Evolutionary conservation across 495 filamentous ascomycete species (phyloP).

Genomic region (Cercophora scortea): DNA sequence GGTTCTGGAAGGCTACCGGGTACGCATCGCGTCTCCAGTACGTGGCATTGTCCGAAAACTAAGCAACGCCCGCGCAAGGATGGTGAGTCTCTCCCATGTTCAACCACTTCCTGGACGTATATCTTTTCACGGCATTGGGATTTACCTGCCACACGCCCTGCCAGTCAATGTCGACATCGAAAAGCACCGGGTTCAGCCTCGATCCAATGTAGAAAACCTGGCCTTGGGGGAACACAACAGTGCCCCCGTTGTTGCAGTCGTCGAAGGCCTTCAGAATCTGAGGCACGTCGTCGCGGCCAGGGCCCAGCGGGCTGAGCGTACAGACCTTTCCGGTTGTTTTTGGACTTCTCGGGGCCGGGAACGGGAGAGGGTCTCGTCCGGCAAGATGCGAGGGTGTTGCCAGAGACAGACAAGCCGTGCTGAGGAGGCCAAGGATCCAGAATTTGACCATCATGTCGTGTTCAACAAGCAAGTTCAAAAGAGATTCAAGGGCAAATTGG

Average conservation of each 20-base stretch:
- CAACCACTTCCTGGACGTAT: too few relatives aligned
- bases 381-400: background rate
- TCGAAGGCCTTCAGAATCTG: slow-evolving; percentile 43
- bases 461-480: background rate
- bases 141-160: slow-evolving; percentile 33
- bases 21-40: slow-evolving; percentile 53
- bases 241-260: slow-evolving; percentile 43
- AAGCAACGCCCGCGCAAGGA: background rate
- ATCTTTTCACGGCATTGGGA: too few relatives aligned
- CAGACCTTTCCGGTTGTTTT: slow-evolving; percentile 1
- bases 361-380: background rate
- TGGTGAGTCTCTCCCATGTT: background rate
- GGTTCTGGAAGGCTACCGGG: slow-evolving; percentile 49
- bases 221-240: slow-evolving; percentile 43
- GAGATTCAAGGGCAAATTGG: too few relatives aligned
- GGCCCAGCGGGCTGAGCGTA: slow-evolving; percentile 1
- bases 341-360: background rate
- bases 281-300: slow-evolving; percentile 34
- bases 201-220: slow-evolving; percentile 44
- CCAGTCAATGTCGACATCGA: slow-evolving; percentile 42
- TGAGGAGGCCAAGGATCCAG: background rate
- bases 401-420: background rate
- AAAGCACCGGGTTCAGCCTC: slow-evolving; percentile 39
- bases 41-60: slow-evolving; percentile 41
- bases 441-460: background rate